These are phyloP conservation scores for Posidonia oceanica DNA, from an alignment of 116 monocot genomes.

Conservation along the genomic window DNA sequence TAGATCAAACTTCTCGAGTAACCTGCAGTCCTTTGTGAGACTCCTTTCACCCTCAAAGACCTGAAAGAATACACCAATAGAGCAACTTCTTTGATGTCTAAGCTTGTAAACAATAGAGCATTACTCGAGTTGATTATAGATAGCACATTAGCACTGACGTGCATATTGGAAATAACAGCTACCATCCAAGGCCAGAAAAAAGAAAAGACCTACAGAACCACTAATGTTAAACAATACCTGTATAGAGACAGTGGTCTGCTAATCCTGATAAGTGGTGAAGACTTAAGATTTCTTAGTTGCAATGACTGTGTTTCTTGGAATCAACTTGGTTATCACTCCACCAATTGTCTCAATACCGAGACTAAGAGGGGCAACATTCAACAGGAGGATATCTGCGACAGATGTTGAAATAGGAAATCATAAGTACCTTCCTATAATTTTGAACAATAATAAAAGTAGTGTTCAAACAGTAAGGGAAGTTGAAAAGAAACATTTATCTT, in stretches of 20 bases:
- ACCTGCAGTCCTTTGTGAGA: conserved; percentile 46
- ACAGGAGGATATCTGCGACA: conserved; percentile 34
- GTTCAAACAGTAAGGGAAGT: too few relatives aligned
- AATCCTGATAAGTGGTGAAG: conserved; percentile 51
- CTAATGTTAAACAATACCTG: conserved; percentile 15
- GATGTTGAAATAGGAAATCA: neutral
- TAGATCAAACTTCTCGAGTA: conserved; percentile 59
- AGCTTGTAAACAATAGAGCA: too few relatives aligned
- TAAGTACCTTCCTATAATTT: too few relatives aligned
- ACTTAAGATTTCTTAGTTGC: conserved; percentile 57
- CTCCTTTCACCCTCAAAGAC: conserved; percentile 53
- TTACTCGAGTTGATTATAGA: too few relatives aligned
- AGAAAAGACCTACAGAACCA: too few relatives aligned
- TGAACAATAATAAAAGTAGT: too few relatives aligned
- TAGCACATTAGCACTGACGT: too few relatives aligned
- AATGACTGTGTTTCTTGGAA: conserved; percentile 60
- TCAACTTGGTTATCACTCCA: conserved; percentile 64
- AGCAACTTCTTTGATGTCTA: too few relatives aligned
- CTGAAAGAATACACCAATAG: conserved; percentile 3
- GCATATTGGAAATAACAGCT: neutral
- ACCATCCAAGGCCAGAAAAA: too few relatives aligned
- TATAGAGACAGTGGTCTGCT: conserved; percentile 52
- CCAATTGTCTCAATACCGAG: conserved; percentile 63
- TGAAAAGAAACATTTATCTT: too few relatives aligned
- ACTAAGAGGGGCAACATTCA: conserved; percentile 55